Evolutionary conservation across 352 stramenopile genomes (phyloP).

Genomic region (Pythium insidiosum): DNA sequence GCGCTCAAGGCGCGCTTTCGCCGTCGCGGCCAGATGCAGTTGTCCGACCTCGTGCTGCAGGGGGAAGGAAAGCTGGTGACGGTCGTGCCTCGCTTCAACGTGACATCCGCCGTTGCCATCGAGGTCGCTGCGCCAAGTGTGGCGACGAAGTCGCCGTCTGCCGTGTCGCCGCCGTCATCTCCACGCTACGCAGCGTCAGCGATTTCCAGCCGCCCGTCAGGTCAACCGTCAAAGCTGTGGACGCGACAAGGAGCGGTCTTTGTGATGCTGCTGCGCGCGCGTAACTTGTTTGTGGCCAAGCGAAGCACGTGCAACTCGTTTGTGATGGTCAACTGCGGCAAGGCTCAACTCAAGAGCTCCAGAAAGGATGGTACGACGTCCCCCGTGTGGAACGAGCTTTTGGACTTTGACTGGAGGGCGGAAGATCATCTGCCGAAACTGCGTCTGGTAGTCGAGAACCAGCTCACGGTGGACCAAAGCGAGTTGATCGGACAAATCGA

Average conservation of each 20-base stretch:
- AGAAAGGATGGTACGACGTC: slow-evolving; percentile 56
- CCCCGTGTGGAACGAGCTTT: slow-evolving; percentile 70
- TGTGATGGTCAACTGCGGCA: slow-evolving; percentile 42
- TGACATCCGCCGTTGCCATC: slow-evolving; percentile 32
- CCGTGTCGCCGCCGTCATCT: not conserved
- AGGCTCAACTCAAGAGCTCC: slow-evolving; percentile 48
- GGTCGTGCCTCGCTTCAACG: slow-evolving; percentile 55
- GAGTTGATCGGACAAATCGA: slow-evolving; percentile 51
- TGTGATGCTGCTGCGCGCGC: slow-evolving; percentile 36
- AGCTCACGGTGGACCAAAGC: slow-evolving; percentile 57
- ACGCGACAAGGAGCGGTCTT: slow-evolving; percentile 36
- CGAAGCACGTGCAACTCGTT: slow-evolving; percentile 76
- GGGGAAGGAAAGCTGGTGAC: slow-evolving; percentile 39
- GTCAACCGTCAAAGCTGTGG: no score
- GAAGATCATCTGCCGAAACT: slow-evolving; percentile 8
- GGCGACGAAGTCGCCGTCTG: not conserved
- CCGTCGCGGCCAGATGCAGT: slow-evolving; percentile 62
- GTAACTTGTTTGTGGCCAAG: slow-evolving; percentile 43
- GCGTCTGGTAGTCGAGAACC: slow-evolving; percentile 50
- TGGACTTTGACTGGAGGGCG: slow-evolving; percentile 59
- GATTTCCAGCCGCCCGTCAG: no score
- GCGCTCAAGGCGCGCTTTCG: slow-evolving; percentile 57
- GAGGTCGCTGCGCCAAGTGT: slow-evolving; percentile 2
- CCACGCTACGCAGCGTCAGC: slow-evolving; percentile 1
- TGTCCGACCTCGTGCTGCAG: slow-evolving; percentile 34